phyloP scores from a whole-genome alignment of 345 rosid species.

The Viola odorata region DNA sequence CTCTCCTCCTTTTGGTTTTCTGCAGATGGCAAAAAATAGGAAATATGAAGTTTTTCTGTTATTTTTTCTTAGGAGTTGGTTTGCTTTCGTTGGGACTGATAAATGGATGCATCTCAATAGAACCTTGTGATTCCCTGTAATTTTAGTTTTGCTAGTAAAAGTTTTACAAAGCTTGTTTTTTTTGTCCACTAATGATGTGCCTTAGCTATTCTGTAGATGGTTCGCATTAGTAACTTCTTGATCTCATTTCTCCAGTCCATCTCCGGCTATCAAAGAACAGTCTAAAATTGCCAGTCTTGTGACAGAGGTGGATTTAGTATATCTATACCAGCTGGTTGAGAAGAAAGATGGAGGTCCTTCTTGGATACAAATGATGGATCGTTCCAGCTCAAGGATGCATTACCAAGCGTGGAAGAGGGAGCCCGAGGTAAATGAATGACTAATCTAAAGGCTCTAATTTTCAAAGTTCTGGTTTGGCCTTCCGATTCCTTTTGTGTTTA shows the following conservation, averaged over 20 bases:
- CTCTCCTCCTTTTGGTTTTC: too few species aligned
- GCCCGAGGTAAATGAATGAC: constrained; percentile 35
- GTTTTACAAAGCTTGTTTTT: too few species aligned
- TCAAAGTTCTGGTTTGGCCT: too few species aligned
- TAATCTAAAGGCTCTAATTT: background rate
- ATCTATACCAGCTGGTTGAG: constrained; percentile 56
- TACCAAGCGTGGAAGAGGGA: constrained; percentile 83
- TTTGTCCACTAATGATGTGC: too few species aligned
- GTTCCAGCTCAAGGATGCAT: constrained; percentile 48
- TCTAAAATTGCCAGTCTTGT: constrained; percentile 32
- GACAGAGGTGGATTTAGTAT: constrained; percentile 54
- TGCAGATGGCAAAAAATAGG: background rate
- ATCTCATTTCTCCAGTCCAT: constrained; percentile 28
- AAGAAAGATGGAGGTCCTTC: constrained; percentile 68
- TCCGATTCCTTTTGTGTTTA: background rate
- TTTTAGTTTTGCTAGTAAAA: too few species aligned
- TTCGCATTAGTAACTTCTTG: too few species aligned
- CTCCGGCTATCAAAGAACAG: constrained; percentile 28
- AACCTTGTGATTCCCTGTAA: too few species aligned
- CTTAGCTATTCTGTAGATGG: too few species aligned
- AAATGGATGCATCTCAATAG: too few species aligned
- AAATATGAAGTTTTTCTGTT: too few species aligned
- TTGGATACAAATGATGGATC: constrained; percentile 77
- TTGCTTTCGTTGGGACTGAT: too few species aligned
- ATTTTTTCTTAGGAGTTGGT: too few species aligned